Conservation (phyloP, 768 basidiomycete genomes). For the Daedaleopsis nitida region DNA sequence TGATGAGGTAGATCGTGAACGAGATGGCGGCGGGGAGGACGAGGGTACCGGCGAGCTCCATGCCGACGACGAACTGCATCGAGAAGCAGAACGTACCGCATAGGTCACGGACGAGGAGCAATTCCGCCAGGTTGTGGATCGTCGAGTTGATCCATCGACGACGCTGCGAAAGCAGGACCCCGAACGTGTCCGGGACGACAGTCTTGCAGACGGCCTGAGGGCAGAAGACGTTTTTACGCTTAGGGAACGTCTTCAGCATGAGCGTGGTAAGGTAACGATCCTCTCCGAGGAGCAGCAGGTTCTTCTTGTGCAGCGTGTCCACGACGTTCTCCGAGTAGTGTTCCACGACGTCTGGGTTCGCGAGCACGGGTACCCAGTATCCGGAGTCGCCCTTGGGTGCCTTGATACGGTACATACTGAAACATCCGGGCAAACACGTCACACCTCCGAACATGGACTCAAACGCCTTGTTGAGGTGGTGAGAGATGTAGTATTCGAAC, state of each 20-base stretch:
- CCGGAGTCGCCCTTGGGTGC: conserved; percentile 95
- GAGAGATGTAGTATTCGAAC: conserved; percentile 99
- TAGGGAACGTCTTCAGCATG: conserved; percentile 98
- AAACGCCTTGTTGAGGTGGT: conserved; percentile 98
- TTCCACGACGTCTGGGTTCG: conserved; percentile 97
- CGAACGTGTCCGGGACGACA: conserved; percentile 95
- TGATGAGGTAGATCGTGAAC: conserved; percentile 93
- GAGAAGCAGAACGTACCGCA: conserved; percentile 99
- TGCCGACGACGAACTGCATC: conserved; percentile 98
- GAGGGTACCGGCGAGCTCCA: conserved; percentile 96
- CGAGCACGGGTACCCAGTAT: conserved; percentile 98
- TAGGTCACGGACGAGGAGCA: conserved; percentile 93
- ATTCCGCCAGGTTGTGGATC: conserved; percentile 94
- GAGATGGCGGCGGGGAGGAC: conserved; percentile 97
- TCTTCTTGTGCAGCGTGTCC: conserved; percentile 99
- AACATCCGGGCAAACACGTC: conserved; percentile 98
- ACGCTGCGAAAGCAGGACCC: conserved; percentile 90
- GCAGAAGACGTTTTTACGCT: conserved; percentile 98
- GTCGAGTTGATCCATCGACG: conserved; percentile 99
- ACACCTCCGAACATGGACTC: conserved; percentile 99
- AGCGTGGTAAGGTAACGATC: conserved; percentile 99
- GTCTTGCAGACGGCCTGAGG: conserved; percentile 99
- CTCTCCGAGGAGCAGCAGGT: conserved; percentile 93
- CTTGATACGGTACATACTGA: conserved; percentile 99
- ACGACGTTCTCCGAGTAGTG: conserved; percentile 99